phyloP scores from a whole-genome alignment of 371 early-diverging fungal genomes.

The Cokeromyces recurvatus region DNA sequence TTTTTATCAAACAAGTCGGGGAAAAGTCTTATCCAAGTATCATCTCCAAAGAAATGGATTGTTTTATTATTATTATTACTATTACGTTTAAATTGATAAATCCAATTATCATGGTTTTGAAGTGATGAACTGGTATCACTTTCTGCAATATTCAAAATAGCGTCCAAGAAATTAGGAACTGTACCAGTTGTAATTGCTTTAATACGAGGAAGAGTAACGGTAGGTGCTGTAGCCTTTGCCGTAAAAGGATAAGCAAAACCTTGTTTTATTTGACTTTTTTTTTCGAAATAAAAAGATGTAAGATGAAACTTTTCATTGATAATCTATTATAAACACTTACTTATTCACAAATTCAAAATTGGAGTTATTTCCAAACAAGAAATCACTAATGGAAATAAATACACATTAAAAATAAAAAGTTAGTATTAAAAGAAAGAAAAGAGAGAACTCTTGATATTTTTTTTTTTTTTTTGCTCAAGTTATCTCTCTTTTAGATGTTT shows the following conservation, averaged over 20 bases:
- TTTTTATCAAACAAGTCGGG: conserved; percentile 60
- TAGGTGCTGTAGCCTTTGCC: conserved; percentile 81
- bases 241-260: conserved; percentile 61
- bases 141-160: conserved; percentile 82
- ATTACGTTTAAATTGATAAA: conserved; percentile 57
- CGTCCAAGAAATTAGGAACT: conserved; percentile 69
- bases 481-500: background rate
- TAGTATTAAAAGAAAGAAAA: background rate
- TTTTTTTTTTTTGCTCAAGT: too few relatives aligned
- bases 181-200: conserved; percentile 93
- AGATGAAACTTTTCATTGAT: too few relatives aligned
- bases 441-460: too few relatives aligned
- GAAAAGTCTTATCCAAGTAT: conserved; percentile 91
- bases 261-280: conserved; percentile 49
- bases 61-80: conserved; percentile 45
- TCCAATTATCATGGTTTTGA: conserved; percentile 67
- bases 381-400: conserved; percentile 53
- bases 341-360: conserved; percentile 60
- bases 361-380: conserved; percentile 64
- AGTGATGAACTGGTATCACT: conserved; percentile 71
- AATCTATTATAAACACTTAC: too few relatives aligned
- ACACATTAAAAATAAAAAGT: background rate
- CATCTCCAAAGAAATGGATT: conserved; percentile 89
- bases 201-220: conserved; percentile 92
- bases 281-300: too few relatives aligned